phyloP scores from a whole-genome alignment of 306 rosid species.

The Echinosophora koreensis region DNA sequence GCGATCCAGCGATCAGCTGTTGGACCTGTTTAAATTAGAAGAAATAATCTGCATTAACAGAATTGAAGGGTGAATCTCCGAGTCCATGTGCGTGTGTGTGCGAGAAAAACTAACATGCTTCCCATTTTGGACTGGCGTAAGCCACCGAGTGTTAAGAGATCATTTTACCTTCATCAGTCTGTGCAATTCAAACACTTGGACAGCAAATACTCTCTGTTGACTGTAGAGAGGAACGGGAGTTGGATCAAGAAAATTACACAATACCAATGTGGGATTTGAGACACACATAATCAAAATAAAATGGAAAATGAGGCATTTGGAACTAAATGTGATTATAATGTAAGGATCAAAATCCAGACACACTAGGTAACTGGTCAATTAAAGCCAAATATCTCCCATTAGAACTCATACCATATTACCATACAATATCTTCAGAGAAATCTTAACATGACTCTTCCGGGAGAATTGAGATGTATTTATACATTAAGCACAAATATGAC shows the following conservation, averaged over 20 bases:
- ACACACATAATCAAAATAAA: conserved; percentile 33
- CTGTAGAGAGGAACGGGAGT: conserved; percentile 72
- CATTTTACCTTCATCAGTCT: conserved; percentile 65
- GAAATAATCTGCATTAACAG: conserved; percentile 23
- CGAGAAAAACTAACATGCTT: conserved; percentile 23
- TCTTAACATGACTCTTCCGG: conserved; percentile 14
- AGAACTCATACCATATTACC: background rate
- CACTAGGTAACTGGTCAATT: conserved; percentile 12
- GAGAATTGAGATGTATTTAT: conserved; percentile 19
- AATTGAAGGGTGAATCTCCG: conserved; percentile 31
- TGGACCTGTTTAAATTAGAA: conserved; percentile 68
- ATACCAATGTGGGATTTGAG: conserved; percentile 13
- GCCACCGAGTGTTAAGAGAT: conserved; percentile 18
- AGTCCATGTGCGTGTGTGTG: background rate
- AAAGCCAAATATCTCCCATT: conserved; percentile 19
- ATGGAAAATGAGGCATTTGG: conserved; percentile 28
- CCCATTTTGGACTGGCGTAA: conserved; percentile 19
- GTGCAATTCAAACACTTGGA: conserved; percentile 74
- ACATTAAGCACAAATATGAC: conserved; percentile 26
- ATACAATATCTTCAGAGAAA: conserved; percentile 37
- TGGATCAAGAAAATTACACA: conserved; percentile 54
- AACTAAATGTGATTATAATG: background rate
- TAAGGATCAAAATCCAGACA: conserved; percentile 27
- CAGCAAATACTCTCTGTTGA: conserved; percentile 68
- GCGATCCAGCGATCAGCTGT: conserved; percentile 76